Conservation (phyloP, 331 rosid genomes). For the Phaseolus coccineus region DNA sequence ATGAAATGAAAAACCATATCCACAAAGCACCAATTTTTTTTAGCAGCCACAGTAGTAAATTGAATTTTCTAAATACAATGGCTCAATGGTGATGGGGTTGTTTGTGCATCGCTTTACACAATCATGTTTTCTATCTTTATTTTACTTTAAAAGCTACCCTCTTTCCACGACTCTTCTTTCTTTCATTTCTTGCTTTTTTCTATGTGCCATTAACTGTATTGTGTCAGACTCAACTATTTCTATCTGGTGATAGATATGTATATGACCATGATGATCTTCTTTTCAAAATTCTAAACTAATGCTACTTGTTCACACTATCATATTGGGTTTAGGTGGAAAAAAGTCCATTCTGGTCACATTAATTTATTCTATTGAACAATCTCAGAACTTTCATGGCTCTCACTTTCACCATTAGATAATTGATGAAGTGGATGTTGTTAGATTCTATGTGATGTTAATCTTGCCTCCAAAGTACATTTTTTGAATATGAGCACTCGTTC, state of each 20-base stretch:
- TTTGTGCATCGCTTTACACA: background rate
- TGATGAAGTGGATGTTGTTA: background rate
- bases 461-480: no score
- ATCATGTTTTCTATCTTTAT: background rate
- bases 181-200: background rate
- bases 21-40: background rate
- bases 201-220: background rate
- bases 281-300: background rate
- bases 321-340: background rate
- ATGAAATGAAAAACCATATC: background rate
- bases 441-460: background rate
- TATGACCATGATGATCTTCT: background rate
- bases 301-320: background rate
- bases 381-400: background rate
- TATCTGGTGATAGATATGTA: background rate
- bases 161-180: background rate
- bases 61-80: background rate
- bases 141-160: background rate
- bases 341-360: background rate
- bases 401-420: background rate
- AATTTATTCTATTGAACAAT: background rate
- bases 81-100: background rate
- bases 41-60: background rate
- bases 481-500: no score
- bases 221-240: background rate